Percentiles rank a stretch among this genome's conserved stretches.
phyloP scores from a whole-genome alignment of 139 green algal species.

The Pycnococcus provasolii region DNA sequence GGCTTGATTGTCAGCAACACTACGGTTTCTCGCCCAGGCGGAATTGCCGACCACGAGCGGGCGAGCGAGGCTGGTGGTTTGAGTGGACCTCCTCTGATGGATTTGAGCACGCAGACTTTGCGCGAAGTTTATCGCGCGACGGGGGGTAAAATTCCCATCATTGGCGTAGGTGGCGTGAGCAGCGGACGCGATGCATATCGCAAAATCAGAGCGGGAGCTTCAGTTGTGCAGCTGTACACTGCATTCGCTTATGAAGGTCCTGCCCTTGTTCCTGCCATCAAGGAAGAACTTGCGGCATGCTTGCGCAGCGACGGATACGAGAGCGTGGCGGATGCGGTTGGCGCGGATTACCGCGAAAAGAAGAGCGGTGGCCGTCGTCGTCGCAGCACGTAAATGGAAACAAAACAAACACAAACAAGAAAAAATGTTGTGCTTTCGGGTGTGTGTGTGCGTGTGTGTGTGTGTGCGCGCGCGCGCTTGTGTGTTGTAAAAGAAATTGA shows the following conservation, averaged over 20 bases:
- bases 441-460: too few relatives aligned
- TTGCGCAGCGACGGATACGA: constrained; percentile 63
- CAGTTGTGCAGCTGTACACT: constrained; percentile 92
- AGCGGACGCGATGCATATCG: constrained; percentile 76
- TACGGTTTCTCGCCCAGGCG: background rate
- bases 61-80: constrained; percentile 66
- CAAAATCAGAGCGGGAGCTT: constrained; percentile 88
- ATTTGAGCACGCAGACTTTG: constrained; percentile 53
- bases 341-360: constrained; percentile 39
- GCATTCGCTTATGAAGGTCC: constrained; percentile 79
- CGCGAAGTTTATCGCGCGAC: constrained; percentile 31
- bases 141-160: constrained; percentile 67
- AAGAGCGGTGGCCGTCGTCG: too few relatives aligned
- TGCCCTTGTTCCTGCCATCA: constrained; percentile 70
- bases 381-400: too few relatives aligned
- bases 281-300: constrained; percentile 62
- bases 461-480: too few relatives aligned
- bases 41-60: background rate
- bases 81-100: constrained; percentile 69
- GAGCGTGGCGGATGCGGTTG: constrained; percentile 65
- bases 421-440: too few relatives aligned
- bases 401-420: too few relatives aligned
- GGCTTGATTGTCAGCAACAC: constrained; percentile 55
- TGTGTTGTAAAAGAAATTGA: too few relatives aligned
- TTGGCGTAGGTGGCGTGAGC: constrained; percentile 79